Evolutionary conservation across 2,329 filamentous ascomycete species (phyloP).

Genomic region (Pyrenochaeta sp.): DNA sequence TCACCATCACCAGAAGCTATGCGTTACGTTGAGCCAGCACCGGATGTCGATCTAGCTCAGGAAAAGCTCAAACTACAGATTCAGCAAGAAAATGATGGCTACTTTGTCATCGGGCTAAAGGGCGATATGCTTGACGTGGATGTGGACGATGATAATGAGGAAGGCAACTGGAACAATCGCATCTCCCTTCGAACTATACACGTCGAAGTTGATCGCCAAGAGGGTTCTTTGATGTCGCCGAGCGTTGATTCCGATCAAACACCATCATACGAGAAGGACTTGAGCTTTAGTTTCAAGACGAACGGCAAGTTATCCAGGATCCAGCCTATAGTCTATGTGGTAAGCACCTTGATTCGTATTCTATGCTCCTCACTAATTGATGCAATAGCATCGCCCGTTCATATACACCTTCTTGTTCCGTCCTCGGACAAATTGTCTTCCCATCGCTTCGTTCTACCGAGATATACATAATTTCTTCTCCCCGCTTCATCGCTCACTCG

Average conservation of each 20-base stretch:
- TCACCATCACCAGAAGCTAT: slow-evolving; percentile 36
- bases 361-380: not conserved
- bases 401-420: slow-evolving; percentile 79
- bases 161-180: slow-evolving; percentile 54
- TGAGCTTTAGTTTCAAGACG: slow-evolving; percentile 13
- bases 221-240: slow-evolving; percentile 14
- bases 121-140: slow-evolving; percentile 67
- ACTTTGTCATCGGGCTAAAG: slow-evolving; percentile 74
- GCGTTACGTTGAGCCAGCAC: slow-evolving; percentile 48
- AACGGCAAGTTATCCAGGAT: slow-evolving; percentile 51
- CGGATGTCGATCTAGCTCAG: slow-evolving; percentile 60
- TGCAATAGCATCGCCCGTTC: slow-evolving; percentile 71
- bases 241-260: slow-evolving; percentile 29
- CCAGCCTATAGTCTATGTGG: slow-evolving; percentile 76
- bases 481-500: slow-evolving; percentile 56
- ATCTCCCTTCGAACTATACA: slow-evolving; percentile 72
- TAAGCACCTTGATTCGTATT: slow-evolving; percentile 22
- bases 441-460: slow-evolving; percentile 55
- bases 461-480: slow-evolving; percentile 62
- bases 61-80: slow-evolving; percentile 67
- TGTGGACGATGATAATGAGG: slow-evolving; percentile 55
- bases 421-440: slow-evolving; percentile 64
- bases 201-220: slow-evolving; percentile 66
- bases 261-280: slow-evolving; percentile 29
- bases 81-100: slow-evolving; percentile 56